phyloP scores from a whole-genome alignment of 2,329 filamentous ascomycete genomes.

The Fusarium globosum region DNA sequence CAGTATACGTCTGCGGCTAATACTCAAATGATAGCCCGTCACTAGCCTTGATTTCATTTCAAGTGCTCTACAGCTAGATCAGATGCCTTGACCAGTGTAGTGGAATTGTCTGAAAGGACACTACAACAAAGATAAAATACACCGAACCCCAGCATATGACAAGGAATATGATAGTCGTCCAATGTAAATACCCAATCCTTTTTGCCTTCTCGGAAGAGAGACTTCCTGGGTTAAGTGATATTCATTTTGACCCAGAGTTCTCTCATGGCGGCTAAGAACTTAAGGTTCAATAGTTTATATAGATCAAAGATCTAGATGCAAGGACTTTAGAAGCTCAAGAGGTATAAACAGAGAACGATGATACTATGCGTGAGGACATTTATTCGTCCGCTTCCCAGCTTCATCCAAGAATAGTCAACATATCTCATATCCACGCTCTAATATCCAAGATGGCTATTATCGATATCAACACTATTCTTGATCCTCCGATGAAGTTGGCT shows the following conservation, averaged over 20 bases:
- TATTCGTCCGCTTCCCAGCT: too few relatives aligned
- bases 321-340: accelerated
- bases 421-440: accelerated
- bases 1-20: not conserved
- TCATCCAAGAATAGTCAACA: accelerated
- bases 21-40: accelerated
- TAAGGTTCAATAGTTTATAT: not conserved
- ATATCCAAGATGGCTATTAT: not conserved
- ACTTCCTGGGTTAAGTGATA: too few relatives aligned
- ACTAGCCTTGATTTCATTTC: not conserved
- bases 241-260: not conserved
- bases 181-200: too few relatives aligned
- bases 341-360: accelerated
- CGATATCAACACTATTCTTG: not conserved
- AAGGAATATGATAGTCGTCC: too few relatives aligned
- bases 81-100: too few relatives aligned
- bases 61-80: too few relatives aligned
- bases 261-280: not conserved
- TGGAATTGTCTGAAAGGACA: too few relatives aligned
- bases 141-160: too few relatives aligned
- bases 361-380: too few relatives aligned
- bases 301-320: not conserved
- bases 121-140: too few relatives aligned
- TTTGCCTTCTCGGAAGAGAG: too few relatives aligned
- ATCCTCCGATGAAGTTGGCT: accelerated